Evolutionary conservation across 345 rosid genomes (phyloP), one percentile per base, ranked within the genome.

Genomic region (Pistacia atlantica): DNA sequence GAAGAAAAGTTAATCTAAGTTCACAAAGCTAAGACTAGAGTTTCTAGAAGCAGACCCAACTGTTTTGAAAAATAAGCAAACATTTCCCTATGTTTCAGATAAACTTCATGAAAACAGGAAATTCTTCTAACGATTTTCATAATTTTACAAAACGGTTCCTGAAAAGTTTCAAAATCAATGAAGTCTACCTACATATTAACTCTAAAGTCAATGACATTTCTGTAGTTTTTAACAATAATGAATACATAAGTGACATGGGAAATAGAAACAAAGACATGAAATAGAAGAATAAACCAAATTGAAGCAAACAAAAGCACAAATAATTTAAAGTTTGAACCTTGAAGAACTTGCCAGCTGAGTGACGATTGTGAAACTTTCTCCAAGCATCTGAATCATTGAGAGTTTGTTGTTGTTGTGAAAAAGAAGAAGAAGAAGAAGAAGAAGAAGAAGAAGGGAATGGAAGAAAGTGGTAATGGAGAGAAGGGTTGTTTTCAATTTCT

Each of bases 291-390:
- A 42, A 42, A 67, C 38, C 71, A 12, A 67, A 67, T 67, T 67
- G 4, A 11, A 46, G n/a, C 8, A 62, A 62, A 35, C 28, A 35
- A 62, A 58, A 11, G 69, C 14, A 66, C 54, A 66, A 66, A 66
- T 3, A 20, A 66, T 37, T 31, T 17, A 60, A 69, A 46, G 4
- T 20, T 1, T 9, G 33, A 12, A 92, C 97, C 97, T 95, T 95
- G 90, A 95, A 95, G 92, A 91, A 95, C 76, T 87, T 90, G 25
- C 93, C 99, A 2, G 98, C 81, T 69, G 91, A 90, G 78, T 93
- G 99, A 76, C 91, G 90, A 25, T 78, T 59, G 81, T 94, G 97
- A 83, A 94, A 92, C 17, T 72, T 80, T 68, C 87, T 85, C 97
- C 98, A 94, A 55, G 97, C 88, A 57, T 82, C 80, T 11, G 90